Evolutionary conservation across 2,329 filamentous ascomycete genomes (phyloP), one percentile per base, ranked within the genome.

Genomic region (Chaetomium sp.): DNA sequence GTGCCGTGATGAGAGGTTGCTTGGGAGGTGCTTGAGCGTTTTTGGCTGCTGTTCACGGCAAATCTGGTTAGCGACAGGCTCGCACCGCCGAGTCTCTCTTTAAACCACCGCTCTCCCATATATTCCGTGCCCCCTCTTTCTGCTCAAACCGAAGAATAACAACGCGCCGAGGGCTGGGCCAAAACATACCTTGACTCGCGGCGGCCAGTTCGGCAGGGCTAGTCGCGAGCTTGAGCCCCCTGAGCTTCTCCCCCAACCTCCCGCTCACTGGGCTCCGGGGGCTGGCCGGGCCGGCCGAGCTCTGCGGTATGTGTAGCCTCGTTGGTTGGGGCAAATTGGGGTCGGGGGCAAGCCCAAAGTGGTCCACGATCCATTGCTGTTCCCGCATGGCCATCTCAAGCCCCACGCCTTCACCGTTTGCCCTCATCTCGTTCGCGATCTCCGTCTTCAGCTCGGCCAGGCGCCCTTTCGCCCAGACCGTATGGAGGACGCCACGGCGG

Each of bases 391-490:
- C 89, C 86, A 95, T 95, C 67, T 89, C 84, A 54, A 95, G 73
- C 1, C 88, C 91, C 14, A 96, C 82, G 19, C 91, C 88, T 72
- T 96, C 91, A 10, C 80, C 79, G 67, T 95, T 95, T 60, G 78
- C 75, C 63, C 79, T 79, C 67, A 86, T 80, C 73, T 95, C 91
- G 6, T 76, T 74, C 8, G 80, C 82, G 63, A 95, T 92, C 74
- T 96, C 91, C 56, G 78, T 78, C 51, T 90, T 82, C 48, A 96
- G 74, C 59, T 88, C 85, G 36, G 84, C 82, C 27, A 96, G 74
- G 43, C 91, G 79, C 69, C 88, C 86, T 75, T 91, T 91, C 14
- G 89, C 91, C 90, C 91, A 96, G 56, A 92, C 84, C 1, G 89
- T 95, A 68, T 95, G 91, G 57, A 96, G 72, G 1, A 95, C 89